Conservation (phyloP, 352 stramenopile species). For the Globisporangium rhizosaccharum region DNA sequence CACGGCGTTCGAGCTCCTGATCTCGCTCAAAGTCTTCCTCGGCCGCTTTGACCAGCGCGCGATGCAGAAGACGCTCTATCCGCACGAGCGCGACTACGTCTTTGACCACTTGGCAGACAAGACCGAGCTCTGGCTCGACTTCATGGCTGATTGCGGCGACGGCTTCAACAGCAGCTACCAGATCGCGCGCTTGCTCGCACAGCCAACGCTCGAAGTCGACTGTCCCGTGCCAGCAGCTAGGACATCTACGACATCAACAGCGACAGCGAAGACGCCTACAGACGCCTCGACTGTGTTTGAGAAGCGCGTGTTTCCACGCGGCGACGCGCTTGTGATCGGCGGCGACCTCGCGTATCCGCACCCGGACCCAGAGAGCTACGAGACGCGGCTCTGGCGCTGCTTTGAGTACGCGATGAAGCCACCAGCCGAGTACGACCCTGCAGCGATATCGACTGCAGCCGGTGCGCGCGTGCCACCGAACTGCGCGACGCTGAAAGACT, state of each 20-base stretch:
- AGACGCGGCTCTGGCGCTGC: slow-evolving; percentile 86
- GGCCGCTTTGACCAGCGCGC: slow-evolving; percentile 86
- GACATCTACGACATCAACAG: too few species aligned
- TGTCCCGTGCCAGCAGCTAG: slow-evolving; percentile 16
- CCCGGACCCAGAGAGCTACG: slow-evolving; percentile 83
- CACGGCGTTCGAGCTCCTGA: slow-evolving; percentile 89
- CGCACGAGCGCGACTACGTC: slow-evolving; percentile 62
- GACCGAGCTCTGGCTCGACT: slow-evolving; percentile 91
- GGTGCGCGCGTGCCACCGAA: slow-evolving; percentile 61
- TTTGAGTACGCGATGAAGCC: slow-evolving; percentile 94
- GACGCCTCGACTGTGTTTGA: slow-evolving; percentile 23
- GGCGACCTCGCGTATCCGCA: slow-evolving; percentile 92
- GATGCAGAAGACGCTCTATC: slow-evolving; percentile 85
- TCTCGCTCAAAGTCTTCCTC: slow-evolving; percentile 92
- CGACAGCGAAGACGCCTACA: not conserved
- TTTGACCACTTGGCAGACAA: slow-evolving; percentile 79
- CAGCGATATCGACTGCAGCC: slow-evolving; percentile 72
- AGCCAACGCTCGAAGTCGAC: slow-evolving; percentile 81
- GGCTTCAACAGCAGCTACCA: slow-evolving; percentile 94
- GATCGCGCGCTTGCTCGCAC: slow-evolving; percentile 86
- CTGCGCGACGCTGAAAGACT: slow-evolving; percentile 45
- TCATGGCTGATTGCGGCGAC: slow-evolving; percentile 92
- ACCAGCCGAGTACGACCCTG: slow-evolving; percentile 77
- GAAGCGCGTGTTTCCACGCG: slow-evolving; percentile 68
- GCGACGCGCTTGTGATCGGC: slow-evolving; percentile 87